These are phyloP conservation scores for Malassezia brasiliensis DNA, from an alignment of 1,284 basidiomycete genomes.

Conservation along the genomic window DNA sequence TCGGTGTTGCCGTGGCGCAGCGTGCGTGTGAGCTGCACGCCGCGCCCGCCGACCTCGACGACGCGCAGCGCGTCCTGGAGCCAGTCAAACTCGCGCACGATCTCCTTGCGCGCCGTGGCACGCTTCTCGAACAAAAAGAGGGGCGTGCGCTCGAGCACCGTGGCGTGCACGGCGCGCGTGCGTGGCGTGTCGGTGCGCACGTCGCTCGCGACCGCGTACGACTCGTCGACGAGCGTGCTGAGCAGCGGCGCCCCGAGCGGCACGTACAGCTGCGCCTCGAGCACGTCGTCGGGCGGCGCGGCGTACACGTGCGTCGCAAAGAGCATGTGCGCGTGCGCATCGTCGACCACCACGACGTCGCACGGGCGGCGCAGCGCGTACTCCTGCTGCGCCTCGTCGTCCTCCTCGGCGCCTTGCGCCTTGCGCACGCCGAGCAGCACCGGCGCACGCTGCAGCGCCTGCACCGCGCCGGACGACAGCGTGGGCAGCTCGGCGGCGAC, in stretches of 20 bases:
- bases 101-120: slow-evolving; percentile 56
- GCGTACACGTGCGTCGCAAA: slow-evolving; percentile 53
- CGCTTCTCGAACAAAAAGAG: slow-evolving; percentile 84
- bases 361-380: slow-evolving; percentile 44
- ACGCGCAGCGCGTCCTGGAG: slow-evolving; percentile 59
- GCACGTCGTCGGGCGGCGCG: slow-evolving; percentile 79
- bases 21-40: slow-evolving; percentile 35
- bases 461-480: slow-evolving; percentile 56
- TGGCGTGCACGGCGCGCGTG: slow-evolving; percentile 30
- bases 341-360: slow-evolving; percentile 46
- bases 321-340: slow-evolving; percentile 46
- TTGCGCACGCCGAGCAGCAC: slow-evolving; percentile 66
- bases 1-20: slow-evolving; percentile 26
- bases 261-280: slow-evolving; percentile 54
- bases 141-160: slow-evolving; percentile 76
- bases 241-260: slow-evolving; percentile 58
- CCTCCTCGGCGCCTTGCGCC: slow-evolving; percentile 20
- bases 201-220: slow-evolving; percentile 57
- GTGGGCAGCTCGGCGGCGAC: slow-evolving; percentile 65
- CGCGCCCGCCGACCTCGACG: slow-evolving; percentile 36
- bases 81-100: slow-evolving; percentile 62
- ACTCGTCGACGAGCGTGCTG: slow-evolving; percentile 64
- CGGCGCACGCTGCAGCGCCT: slow-evolving; percentile 61
- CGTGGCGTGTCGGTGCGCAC: slow-evolving; percentile 36
- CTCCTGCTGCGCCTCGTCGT: slow-evolving; percentile 41